Base-by-base conservation (phyloP, 2,329 filamentous ascomycete genomes). In the Cercospora brassicicola region DNA sequence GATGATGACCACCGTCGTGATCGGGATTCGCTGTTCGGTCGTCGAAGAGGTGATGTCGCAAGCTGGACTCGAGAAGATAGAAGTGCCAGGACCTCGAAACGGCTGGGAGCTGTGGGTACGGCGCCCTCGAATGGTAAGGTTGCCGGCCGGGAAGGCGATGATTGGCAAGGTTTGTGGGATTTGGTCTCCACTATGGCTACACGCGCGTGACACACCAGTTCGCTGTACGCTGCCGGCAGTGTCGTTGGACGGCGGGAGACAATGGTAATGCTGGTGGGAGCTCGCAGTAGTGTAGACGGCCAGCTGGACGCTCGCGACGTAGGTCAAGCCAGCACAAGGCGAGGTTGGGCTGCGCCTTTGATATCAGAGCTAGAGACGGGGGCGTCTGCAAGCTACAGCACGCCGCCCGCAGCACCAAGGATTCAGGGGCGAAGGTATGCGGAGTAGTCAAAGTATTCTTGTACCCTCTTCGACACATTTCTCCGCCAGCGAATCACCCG, bases 91-190 rank as follows among this genome's bases (percentile, higher is more conserved):
- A 39, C 53, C 66, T 66, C 61, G 56, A 64, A 67, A 67, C 64
- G 68, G 66, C 45, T 69, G 70, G 70, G 63, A 66, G 62, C 20
- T 68, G 69, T 71, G 69, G 69, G 63, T 68, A 72, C 67, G 66
- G 59, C 66, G 66, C 61, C 66, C 53, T 56, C 23, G 65, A 39
- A 68, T 31, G 65, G 61, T 67, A 62, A 68, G 67, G 65, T 65
- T 69, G 64, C 55, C 65, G 55, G 64, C 62, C 59, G 65, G 66
- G 59, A 56, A 33, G 66, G 66, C 65, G 66, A 65, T 69, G 69
- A 69, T 71, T 71, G 69, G 69, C 69, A 67, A 71, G 67, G 67
- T 67, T 65, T 63, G 65, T 57, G 57, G 53, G 66, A 64, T 60
- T 61, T 56, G 64, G 66, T 67, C 57, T 33, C 66, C 53, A n/a